Percentiles rank a stretch among this genome's conserved stretches.
phyloP scores from a whole-genome alignment of 257 asterid species.

The Nicotiana paniculata region DNA sequence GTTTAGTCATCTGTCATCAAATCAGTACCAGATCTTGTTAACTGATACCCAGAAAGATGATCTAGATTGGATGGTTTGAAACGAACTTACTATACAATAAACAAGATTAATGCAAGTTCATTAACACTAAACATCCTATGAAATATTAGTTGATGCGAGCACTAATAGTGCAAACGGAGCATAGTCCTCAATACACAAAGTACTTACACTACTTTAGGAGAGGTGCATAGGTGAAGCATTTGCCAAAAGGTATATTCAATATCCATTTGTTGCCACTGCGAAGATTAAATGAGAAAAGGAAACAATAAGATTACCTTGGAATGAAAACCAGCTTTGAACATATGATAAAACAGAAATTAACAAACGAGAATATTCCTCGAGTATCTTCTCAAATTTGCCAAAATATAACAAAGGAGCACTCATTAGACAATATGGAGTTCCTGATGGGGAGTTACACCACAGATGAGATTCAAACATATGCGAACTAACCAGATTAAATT shows the following conservation, averaged over 20 bases:
- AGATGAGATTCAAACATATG: not conserved
- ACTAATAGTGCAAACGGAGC: not conserved
- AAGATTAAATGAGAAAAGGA: constrained; percentile 4
- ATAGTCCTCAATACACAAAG: constrained; percentile 6
- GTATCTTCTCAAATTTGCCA: not conserved
- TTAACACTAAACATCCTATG: not conserved
- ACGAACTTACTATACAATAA: not conserved
- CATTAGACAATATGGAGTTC: not conserved
- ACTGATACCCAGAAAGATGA: not conserved
- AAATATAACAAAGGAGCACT: not conserved
- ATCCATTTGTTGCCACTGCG: constrained; percentile 99
- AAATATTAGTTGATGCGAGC: not conserved
- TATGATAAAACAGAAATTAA: not conserved
- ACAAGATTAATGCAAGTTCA: not conserved
- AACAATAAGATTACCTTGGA: not conserved
- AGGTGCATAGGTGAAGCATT: constrained; percentile 94
- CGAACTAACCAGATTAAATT: not conserved
- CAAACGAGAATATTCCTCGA: not conserved
- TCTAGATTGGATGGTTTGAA: not conserved
- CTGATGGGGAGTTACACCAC: not conserved
- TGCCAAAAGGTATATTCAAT: constrained; percentile 98
- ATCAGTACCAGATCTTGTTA: not conserved
- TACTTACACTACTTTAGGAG: constrained; percentile 99
- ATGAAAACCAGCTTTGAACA: not conserved
- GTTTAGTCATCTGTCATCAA: not conserved